Base-by-base conservation (phyloP, 1,139 yeast genomes). In the Geotrichum cucujoidarum region DNA sequence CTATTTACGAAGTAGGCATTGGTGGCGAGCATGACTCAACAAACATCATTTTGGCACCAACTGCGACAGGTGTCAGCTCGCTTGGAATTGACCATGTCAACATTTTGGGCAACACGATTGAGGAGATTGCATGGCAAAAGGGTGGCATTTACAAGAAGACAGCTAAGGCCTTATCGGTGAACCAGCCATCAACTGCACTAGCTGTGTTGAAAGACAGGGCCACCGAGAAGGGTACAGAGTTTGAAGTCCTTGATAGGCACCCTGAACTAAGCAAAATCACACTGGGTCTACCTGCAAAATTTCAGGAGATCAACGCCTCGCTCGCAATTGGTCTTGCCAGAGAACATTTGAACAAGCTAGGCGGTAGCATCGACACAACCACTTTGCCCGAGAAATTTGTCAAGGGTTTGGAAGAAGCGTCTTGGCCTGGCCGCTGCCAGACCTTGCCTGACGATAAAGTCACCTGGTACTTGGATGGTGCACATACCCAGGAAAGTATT, bases 21-120 rank as follows among this genome's bases (percentile, higher is more conserved):
- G 99, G 99, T 25, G 99, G 99, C 10, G 94, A 87, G 61, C 87
- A 80, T 62, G 99, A 94, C 66, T 87, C 97, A 11, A 94, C 99
- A 10, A 94, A 94, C 63, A 78, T 94, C 11, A 78, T 94, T 43
- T 79, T 75, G 32, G 69, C 73, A 38, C 98, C 98, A 10, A 78
- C 88, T 0, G 94, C 81, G 1, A 83, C 95, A 32, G 98, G 95
- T 34, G 83, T 94, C 17, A 72, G 94, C 3, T 77, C 92, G 8
- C 71, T 94, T 53, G 98, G 97, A 1, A 84, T 94, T 37, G 99
- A 94, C 64, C 99, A 94, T 65, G 84, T 92, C 0, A 75, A 80
- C 52, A 84, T 94, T 78, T 73, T 94, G 50, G 99, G 99, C 6
- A 71, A 80, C 55, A 90, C 97, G 0, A 76, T 94, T 43, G 90